A percentile compares a stretch with the other conserved stretches of the same genome.
These are phyloP conservation scores for Rhizophora mangle DNA, from an alignment of 345 rosid genomes.

Conservation along the genomic window DNA sequence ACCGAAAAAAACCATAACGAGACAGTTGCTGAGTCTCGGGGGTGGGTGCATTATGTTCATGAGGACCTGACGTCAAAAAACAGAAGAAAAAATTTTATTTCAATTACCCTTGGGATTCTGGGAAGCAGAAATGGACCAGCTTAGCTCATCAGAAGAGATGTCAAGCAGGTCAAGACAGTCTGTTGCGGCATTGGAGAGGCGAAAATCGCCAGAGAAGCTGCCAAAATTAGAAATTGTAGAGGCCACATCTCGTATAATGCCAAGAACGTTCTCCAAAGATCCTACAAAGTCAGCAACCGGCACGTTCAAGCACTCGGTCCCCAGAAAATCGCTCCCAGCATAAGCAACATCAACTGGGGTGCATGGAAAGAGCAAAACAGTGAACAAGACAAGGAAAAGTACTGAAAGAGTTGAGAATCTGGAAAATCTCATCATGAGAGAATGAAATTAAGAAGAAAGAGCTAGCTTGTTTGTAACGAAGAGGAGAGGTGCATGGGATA, in stretches of 20 bases:
- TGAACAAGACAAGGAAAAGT: neutral
- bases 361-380: neutral
- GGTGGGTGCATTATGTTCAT: too few relatives aligned
- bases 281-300: constrained; percentile 38
- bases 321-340: neutral
- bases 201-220: constrained; percentile 34
- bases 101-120: constrained; percentile 47
- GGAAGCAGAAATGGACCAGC: constrained; percentile 57
- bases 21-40: too few relatives aligned
- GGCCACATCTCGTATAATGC: constrained; percentile 33
- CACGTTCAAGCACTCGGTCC: constrained; percentile 36
- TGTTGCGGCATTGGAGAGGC: constrained; percentile 37
- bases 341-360: neutral
- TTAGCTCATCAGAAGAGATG: constrained; percentile 50
- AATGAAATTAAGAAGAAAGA: too few relatives aligned
- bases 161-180: constrained; percentile 76
- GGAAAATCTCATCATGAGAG: neutral
- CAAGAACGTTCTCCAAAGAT: constrained; percentile 38
- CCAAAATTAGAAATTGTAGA: constrained; percentile 37
- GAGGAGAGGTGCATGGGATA: neutral
- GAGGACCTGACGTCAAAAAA: too few relatives aligned
- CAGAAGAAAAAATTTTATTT: too few relatives aligned
- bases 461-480: neutral
- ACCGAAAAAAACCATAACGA: too few relatives aligned
- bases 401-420: neutral